Base-by-base conservation (phyloP, 1,284 basidiomycete genomes). In the Leccinum pachyderme region DNA sequence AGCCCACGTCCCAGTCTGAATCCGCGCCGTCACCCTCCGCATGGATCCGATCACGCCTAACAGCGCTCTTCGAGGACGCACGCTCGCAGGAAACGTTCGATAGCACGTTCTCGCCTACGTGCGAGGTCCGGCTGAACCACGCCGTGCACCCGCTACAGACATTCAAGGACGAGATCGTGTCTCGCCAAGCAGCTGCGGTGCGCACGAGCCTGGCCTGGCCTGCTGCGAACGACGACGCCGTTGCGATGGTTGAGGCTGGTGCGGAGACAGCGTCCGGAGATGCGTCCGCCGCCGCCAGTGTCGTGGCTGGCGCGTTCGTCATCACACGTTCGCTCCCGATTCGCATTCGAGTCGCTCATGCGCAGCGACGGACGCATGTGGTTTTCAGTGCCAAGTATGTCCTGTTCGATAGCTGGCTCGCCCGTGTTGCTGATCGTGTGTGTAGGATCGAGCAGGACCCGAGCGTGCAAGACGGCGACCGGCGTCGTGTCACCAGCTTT, bases 381-480 rank as follows among this genome's bases (percentile, higher is more conserved):
- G 59, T 67, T 12, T 77, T 81, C 52, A 79, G 74, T 50, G 77
- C 77, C 13, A 76, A 64, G 80, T 80, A 47, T 12, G n/a, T 18
- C 6, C 22, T 0, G 46, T 50, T 2, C n/a, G 15, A 49, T 28
- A 27, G 15, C 7, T 1, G 12, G 8, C 32, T 6, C 25, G 9
- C 1, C 18, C 18, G 18, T 18, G 18, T 18, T 6, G 7, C 31
- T 63, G 27, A 56, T 27, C 4, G 7, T 18, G n/a, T 5, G 22
- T n/a, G 4, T 45, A 77, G 75, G 61, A 67, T 76, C 50, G 69
- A 69, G 49, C 54, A 55, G 27, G 66, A 71, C 13, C 49, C 54
- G 4, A 54, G 18, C 39, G 59, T 60, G 9, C 61, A 61, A 44
- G 64, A 49, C 22, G 58, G 61, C 1, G 72, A 72, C 56, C 58